Evolutionary conservation across 2,329 filamentous ascomycete genomes (phyloP).

Genomic region (Colletotrichum sublineola): DNA sequence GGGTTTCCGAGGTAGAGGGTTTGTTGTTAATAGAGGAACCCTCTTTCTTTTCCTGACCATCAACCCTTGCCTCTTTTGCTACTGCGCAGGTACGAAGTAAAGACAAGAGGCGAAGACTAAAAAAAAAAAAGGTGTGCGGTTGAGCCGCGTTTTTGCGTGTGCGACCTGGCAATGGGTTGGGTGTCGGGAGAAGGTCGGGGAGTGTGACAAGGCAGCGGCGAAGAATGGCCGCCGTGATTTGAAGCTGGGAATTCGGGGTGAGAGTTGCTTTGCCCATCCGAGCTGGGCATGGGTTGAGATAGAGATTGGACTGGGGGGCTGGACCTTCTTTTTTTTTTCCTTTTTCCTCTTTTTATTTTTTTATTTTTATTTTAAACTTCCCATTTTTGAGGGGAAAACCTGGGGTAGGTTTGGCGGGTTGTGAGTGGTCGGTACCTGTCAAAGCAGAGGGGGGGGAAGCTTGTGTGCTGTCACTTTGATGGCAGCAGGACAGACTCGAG

Average conservation of each 20-base stretch:
- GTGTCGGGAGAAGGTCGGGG: background rate
- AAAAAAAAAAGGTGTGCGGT: background rate
- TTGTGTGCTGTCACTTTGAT: constrained; percentile 5
- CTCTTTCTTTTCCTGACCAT: background rate
- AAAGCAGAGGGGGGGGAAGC: too few species aligned
- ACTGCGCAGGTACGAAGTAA: background rate
- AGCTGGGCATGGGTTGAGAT: background rate
- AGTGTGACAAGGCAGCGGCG: background rate
- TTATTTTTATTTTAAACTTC: too few species aligned
- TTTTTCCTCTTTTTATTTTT: background rate
- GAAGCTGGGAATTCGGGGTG: background rate
- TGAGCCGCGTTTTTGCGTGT: background rate
- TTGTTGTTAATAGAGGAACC: background rate
- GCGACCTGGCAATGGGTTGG: background rate
- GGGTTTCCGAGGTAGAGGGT: constrained; percentile 19
- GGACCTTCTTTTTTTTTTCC: background rate
- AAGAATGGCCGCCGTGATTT: background rate
- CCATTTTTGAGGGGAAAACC: constrained; percentile 25
- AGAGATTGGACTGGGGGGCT: background rate
- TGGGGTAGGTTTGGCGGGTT: constrained; percentile 26
- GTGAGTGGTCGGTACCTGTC: constrained; percentile 25
- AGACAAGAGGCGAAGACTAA: too few species aligned
- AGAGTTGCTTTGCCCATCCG: too few species aligned
- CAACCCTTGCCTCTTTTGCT: background rate
- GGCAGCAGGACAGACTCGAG: constrained; percentile 3